Conservation (phyloP, 495 filamentous ascomycete species). For the Oleoguttula mirabilis region DNA sequence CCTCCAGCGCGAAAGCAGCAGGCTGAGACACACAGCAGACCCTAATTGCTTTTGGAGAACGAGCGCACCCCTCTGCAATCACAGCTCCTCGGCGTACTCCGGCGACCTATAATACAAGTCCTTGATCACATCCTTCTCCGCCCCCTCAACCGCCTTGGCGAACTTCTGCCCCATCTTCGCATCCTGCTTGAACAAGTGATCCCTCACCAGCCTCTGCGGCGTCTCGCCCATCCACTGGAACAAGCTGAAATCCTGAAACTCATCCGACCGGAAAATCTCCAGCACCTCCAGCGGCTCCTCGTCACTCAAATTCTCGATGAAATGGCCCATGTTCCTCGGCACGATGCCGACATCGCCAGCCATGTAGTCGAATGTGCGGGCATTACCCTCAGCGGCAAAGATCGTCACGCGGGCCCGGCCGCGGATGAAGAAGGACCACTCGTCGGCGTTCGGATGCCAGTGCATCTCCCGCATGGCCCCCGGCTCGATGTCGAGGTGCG, state of each 20-base stretch:
- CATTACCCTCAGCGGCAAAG: slow-evolving; percentile 43
- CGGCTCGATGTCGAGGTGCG: slow-evolving; percentile 49
- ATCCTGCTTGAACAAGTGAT: slow-evolving; percentile 47
- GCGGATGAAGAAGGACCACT: slow-evolving; percentile 59
- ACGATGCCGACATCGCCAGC: slow-evolving; percentile 66
- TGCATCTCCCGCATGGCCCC: slow-evolving; percentile 69
- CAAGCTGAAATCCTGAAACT: slow-evolving; percentile 54
- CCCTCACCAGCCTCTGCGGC: slow-evolving; percentile 46
- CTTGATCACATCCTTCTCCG: slow-evolving; percentile 31
- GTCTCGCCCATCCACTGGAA: slow-evolving; percentile 62
- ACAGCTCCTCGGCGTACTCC: too few relatives aligned
- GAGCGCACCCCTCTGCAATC: too few relatives aligned
- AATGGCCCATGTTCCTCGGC: slow-evolving; percentile 48
- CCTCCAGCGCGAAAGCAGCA: too few relatives aligned
- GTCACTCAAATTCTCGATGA: slow-evolving; percentile 61
- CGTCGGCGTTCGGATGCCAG: slow-evolving; percentile 65
- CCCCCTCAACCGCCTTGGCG: slow-evolving; percentile 41
- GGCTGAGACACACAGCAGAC: too few relatives aligned
- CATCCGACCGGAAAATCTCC: slow-evolving; percentile 52
- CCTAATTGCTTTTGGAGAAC: too few relatives aligned
- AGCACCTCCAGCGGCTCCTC: slow-evolving; percentile 53
- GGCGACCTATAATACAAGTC: slow-evolving; percentile 5
- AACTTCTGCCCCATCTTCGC: slow-evolving; percentile 44
- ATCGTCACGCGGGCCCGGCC: slow-evolving; percentile 57
- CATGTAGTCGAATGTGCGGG: slow-evolving; percentile 62